Base-by-base conservation (phyloP, 225 moss, liverwort and hornwort genomes). In the Sphagnum tenellum region DNA sequence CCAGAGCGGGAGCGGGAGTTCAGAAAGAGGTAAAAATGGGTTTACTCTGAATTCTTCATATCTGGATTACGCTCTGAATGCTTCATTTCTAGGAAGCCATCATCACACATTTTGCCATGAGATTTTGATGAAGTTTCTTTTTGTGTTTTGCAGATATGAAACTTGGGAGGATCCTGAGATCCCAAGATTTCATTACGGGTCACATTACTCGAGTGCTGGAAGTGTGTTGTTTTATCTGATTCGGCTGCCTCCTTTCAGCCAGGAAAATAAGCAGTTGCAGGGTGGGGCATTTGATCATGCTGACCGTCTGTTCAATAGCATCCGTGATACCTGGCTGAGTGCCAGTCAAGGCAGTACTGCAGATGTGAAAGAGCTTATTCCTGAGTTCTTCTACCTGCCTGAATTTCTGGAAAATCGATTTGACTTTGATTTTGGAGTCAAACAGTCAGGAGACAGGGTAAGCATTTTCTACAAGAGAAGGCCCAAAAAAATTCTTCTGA, bases 161-260 rank as follows among this genome's bases (percentile, higher is more conserved):
- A 93, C 89, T 61, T 93, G 92, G 92, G 92, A 93, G 63, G 92
- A 93, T 81, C 89, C 92, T 55, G 92, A 93, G 72, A 93, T 93
- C 67, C 92, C 92, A 59, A 79, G 92, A 63, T 93, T 93, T 71
- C 92, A 93, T 70, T 93, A 89, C 71, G 92, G 92, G 53, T 92
- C 92, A 64, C 92, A 92, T 63, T 92, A 92, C 61, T 92, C 92
- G 4, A 93, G 92, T 76, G 92, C 92, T 65, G 92, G 92, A 73
- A 89, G 89, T 79, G 92, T 93, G 44, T 73, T 93, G n/a, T 93
- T 93, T 74, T 93, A 93, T 69, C 77, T 93, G 53, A 86, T 93
- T 46, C 73, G 92, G 47, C 70, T 89, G 62, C 92, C 92, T 3
- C 92, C 92, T 48, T 93, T 93, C 73, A 93, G 85, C 70, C 82